These are phyloP conservation scores for Boletus pseudo-olivaceus DNA, from an alignment of 768 basidiomycete genomes.

Conservation along the genomic window DNA sequence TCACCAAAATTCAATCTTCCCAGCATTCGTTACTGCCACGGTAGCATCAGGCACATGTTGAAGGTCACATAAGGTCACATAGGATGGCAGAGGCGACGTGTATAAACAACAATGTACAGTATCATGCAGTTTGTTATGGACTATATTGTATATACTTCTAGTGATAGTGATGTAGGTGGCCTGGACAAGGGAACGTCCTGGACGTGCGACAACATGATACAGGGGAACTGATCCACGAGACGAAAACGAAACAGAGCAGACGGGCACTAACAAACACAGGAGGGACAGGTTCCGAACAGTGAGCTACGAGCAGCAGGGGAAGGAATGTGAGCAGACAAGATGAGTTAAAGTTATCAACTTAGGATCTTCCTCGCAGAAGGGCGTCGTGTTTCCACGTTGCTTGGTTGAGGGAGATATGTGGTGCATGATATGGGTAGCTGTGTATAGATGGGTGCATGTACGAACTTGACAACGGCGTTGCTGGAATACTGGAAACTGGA, in stretches of 20 bases:
- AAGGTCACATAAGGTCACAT: slow-evolving; percentile 13
- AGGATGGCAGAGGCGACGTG: slow-evolving; percentile 7
- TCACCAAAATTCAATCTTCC: slow-evolving; percentile 7
- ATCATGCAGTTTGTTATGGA: slow-evolving; percentile 27
- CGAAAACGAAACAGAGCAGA: slow-evolving; percentile 10
- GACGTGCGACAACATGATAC: slow-evolving; percentile 20
- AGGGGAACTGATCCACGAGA: slow-evolving; percentile 18
- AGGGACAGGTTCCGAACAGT: neutral
- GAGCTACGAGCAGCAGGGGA: neutral
- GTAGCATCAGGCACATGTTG: slow-evolving; percentile 26
- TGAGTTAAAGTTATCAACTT: neutral
- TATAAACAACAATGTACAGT: slow-evolving; percentile 35
- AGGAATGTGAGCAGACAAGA: neutral
- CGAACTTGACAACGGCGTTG: slow-evolving; percentile 30
- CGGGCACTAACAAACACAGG: neutral
- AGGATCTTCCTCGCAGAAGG: slow-evolving; percentile 36
- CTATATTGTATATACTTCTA: slow-evolving; percentile 33
- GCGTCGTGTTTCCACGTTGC: slow-evolving; percentile 47
- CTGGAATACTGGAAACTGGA: slow-evolving; percentile 30
- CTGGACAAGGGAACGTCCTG: slow-evolving; percentile 1
- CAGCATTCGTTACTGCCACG: slow-evolving; percentile 8
- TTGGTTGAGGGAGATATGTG: slow-evolving; percentile 36
- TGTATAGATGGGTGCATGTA: slow-evolving; percentile 42
- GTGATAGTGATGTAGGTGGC: slow-evolving; percentile 22
- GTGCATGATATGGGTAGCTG: slow-evolving; percentile 41